phyloP scores from a whole-genome alignment of 495 filamentous ascomycete genomes.

The Tuber aestivum region DNA sequence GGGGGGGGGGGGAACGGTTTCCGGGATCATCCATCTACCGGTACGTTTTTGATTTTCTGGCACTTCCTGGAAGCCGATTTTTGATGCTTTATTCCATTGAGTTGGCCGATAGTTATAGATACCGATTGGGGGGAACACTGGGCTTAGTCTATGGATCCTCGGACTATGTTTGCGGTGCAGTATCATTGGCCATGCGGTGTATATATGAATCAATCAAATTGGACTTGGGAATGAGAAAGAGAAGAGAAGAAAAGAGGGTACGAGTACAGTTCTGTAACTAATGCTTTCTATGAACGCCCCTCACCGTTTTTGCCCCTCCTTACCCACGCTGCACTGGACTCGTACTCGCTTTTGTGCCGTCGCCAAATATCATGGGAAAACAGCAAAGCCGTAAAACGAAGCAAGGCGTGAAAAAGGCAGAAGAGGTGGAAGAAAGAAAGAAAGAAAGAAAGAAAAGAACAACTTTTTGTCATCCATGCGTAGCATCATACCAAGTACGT shows the following conservation, averaged over 20 bases:
- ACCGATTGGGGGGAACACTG: background rate
- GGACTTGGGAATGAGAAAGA: background rate
- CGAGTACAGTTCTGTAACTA: background rate
- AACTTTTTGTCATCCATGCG: background rate
- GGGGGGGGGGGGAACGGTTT: background rate
- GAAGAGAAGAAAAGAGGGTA: background rate
- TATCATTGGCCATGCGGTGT: background rate
- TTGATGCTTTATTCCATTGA: background rate
- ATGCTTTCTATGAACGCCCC: constrained; percentile 2
- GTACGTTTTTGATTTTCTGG: background rate
- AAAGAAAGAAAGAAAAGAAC: background rate
- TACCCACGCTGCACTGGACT: background rate
- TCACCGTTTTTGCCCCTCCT: background rate
- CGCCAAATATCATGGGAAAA: background rate
- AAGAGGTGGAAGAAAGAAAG: background rate
- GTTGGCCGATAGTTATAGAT: background rate
- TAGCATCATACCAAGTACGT: background rate
- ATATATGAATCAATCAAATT: background rate
- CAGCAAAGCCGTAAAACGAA: background rate
- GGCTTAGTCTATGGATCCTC: background rate
- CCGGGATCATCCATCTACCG: background rate
- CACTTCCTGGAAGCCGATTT: background rate
- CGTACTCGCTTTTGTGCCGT: background rate
- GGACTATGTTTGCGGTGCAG: background rate
- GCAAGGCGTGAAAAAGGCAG: background rate